These are phyloP conservation scores for Pseudonitzschia pungens DNA, from an alignment of 108 stramenopile species.

Conservation along the genomic window DNA sequence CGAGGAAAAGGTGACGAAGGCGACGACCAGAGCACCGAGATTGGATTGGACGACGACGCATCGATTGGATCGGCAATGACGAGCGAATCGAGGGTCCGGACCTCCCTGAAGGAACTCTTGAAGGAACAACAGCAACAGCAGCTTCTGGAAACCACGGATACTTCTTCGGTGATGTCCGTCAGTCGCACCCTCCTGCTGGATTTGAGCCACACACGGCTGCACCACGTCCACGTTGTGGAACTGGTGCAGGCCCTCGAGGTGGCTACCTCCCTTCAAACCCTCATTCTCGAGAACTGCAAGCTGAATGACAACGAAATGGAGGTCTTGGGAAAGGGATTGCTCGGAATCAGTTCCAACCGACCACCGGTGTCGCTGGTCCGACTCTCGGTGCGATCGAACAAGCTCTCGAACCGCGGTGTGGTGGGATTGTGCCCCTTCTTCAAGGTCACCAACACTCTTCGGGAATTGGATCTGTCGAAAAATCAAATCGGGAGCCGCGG, in stretches of 20 bases:
- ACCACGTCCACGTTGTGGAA: slow-evolving; percentile 39
- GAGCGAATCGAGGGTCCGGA: slow-evolving; percentile 3
- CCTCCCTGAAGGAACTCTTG: slow-evolving; percentile 3
- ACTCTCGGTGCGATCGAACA: slow-evolving; percentile 37
- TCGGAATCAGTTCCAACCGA: neutral
- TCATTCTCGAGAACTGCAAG: slow-evolving; percentile 43
- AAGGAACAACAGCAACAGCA: slow-evolving; percentile 16
- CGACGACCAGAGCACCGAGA: neutral
- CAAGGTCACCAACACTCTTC: slow-evolving; percentile 18
- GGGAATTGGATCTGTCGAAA: slow-evolving; percentile 39
- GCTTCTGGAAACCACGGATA: slow-evolving; percentile 13
- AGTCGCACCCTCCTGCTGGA: slow-evolving; percentile 26
- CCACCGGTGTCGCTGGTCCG: slow-evolving; percentile 19
- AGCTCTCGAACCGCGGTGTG: slow-evolving; percentile 44
- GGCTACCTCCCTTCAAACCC: slow-evolving; percentile 30
- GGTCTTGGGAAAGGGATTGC: slow-evolving; percentile 35
- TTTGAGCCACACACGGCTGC: slow-evolving; percentile 31
- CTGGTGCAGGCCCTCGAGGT: slow-evolving; percentile 32
- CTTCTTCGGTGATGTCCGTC: slow-evolving; percentile 15
- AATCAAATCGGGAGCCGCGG: slow-evolving; percentile 46
- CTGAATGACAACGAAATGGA: slow-evolving; percentile 42
- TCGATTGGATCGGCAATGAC: slow-evolving; percentile 36
- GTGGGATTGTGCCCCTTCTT: slow-evolving; percentile 31
- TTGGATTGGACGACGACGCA: slow-evolving; percentile 26
- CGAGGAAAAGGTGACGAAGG: neutral